Evolutionary conservation across 495 filamentous ascomycete genomes (phyloP).

Genomic region (Hypomontagnella submonticulosa): DNA sequence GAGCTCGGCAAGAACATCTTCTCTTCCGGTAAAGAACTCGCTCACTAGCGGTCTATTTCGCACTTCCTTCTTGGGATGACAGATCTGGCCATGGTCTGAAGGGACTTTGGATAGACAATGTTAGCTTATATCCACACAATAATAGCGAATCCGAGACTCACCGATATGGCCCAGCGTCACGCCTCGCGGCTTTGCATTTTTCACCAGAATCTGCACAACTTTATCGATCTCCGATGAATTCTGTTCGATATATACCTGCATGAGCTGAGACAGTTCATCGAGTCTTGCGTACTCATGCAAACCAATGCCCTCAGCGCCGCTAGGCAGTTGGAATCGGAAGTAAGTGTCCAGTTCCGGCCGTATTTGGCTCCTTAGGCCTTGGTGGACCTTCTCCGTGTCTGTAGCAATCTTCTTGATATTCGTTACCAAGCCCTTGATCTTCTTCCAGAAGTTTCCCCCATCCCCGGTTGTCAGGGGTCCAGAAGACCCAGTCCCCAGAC

Average conservation of each 20-base stretch:
- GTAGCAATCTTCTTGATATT: conserved; percentile 15
- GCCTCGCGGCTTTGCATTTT: conserved; percentile 1
- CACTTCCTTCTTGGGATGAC: neutral
- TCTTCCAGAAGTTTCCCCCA: neutral
- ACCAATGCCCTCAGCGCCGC: neutral
- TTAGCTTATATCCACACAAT: neutral
- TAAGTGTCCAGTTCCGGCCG: conserved; percentile 6
- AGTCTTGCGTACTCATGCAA: conserved; percentile 8
- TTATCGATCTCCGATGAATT: conserved; percentile 5
- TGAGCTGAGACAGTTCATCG: conserved; percentile 5
- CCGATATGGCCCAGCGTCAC: conserved; percentile 8
- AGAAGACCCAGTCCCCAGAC: conserved; percentile 15
- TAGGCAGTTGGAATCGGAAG: conserved; percentile 7
- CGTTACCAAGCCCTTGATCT: neutral
- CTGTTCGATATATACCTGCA: conserved; percentile 4
- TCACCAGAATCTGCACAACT: conserved; percentile 5
- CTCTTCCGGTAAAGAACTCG: conserved; percentile 8
- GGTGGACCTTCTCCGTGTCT: conserved; percentile 7
- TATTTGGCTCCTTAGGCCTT: neutral
- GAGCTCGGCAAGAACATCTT: neutral
- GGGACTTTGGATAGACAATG: neutral
- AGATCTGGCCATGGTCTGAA: conserved; percentile 9
- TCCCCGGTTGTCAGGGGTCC: conserved; percentile 10
- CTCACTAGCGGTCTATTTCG: conserved; percentile 4
- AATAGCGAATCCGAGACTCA: neutral